Conservation (phyloP, 192 early-diverging fungal species). For the Podila epigama region DNA sequence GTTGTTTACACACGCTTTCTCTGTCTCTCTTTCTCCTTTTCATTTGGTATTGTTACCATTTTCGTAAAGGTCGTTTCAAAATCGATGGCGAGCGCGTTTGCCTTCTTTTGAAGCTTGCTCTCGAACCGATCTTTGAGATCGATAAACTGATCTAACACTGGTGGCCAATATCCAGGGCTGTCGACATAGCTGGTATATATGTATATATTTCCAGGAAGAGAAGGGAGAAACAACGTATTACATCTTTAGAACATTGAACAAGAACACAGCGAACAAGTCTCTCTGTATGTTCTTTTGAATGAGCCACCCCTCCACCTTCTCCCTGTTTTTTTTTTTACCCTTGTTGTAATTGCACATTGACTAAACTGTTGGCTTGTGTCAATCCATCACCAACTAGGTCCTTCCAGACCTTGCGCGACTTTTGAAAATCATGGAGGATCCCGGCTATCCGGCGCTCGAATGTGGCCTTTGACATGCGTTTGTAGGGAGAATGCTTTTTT, state of each 20-base stretch:
- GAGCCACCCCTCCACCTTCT: background rate
- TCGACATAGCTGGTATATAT: conserved; percentile 29
- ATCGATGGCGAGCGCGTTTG: conserved; percentile 18
- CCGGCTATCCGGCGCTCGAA: conserved; percentile 34
- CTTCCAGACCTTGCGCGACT: conserved; percentile 43
- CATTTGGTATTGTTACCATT: conserved; percentile 53
- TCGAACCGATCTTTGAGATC: conserved; percentile 45
- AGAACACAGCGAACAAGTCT: too few relatives aligned
- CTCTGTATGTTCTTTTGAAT: background rate
- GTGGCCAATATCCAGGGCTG: conserved; percentile 40
- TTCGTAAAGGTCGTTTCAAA: conserved; percentile 45
- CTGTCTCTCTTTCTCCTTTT: too few relatives aligned
- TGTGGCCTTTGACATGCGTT: conserved; percentile 43
- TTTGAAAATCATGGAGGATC: conserved; percentile 48
- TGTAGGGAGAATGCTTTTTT: too few relatives aligned
- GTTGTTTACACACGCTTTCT: background rate
- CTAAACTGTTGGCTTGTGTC: conserved; percentile 73
- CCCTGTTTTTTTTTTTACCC: conserved; percentile 19
- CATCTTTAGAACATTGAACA: background rate
- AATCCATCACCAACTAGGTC: conserved; percentile 77
- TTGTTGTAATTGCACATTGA: conserved; percentile 62
- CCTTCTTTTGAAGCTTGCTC: conserved; percentile 37
- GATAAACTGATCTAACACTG: conserved; percentile 38
- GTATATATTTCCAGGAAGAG: background rate
- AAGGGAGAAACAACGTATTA: background rate